Evolutionary conservation across 2,329 filamentous ascomycete genomes (phyloP).

Genomic region (Penicillium sp.): DNA sequence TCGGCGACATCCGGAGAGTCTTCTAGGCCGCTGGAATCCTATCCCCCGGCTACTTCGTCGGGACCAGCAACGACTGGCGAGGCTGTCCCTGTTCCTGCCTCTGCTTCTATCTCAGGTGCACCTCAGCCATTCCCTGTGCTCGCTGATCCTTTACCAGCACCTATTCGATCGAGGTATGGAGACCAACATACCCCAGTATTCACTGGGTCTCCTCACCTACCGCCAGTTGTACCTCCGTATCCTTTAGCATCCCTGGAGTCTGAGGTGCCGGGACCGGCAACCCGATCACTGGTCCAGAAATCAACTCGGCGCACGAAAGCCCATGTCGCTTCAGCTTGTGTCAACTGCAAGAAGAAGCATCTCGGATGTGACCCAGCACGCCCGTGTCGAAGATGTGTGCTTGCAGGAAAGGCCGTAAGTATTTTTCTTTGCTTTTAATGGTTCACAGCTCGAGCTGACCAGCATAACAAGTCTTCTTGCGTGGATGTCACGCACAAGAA

Average conservation of each 20-base stretch:
- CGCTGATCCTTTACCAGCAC: constrained; percentile 21
- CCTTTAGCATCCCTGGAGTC: constrained; percentile 25
- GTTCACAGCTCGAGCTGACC: neutral
- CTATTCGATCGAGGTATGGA: constrained; percentile 20
- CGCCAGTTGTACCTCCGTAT: constrained; percentile 28
- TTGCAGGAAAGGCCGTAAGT: constrained; percentile 48
- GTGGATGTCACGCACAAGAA: constrained; percentile 50
- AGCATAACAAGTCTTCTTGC: constrained; percentile 37
- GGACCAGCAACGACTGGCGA: constrained; percentile 19
- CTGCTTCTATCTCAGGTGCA: constrained; percentile 13
- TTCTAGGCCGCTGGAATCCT: constrained; percentile 32
- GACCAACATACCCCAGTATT: constrained; percentile 24
- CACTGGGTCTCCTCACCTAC: too few relatives aligned
- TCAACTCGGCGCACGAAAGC: constrained; percentile 47
- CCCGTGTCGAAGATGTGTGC: constrained; percentile 47
- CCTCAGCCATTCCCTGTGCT: constrained; percentile 17
- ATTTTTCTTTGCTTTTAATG: constrained; percentile 1
- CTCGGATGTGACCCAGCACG: constrained; percentile 47
- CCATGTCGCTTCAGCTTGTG: constrained; percentile 49
- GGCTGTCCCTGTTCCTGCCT: constrained; percentile 15
- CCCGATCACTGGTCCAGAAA: constrained; percentile 35
- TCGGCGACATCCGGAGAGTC: constrained; percentile 37
- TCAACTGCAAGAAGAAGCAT: constrained; percentile 51
- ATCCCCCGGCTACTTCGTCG: constrained; percentile 29
- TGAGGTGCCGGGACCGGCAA: constrained; percentile 20